A percentile compares a stretch with the other conserved stretches of the same genome.
Conservation (phyloP, 2,329 filamentous ascomycete genomes). For the Cordyceps cicadae region DNA sequence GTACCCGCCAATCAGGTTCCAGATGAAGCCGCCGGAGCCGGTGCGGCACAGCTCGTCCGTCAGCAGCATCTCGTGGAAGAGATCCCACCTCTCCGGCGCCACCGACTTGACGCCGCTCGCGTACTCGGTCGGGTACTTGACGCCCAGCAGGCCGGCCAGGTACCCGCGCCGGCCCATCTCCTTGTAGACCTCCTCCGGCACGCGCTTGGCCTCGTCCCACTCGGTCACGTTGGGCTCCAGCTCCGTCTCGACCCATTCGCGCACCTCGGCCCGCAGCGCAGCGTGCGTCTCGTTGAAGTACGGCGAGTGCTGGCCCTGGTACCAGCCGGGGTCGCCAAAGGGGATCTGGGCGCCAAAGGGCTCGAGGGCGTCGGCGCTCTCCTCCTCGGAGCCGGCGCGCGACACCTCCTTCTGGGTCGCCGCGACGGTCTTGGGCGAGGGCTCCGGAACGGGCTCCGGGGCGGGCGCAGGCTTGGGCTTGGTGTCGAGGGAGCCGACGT, state of each 20-base stretch:
- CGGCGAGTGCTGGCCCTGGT: constrained; percentile 89
- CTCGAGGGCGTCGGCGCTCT: constrained; percentile 67
- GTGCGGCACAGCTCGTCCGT: constrained; percentile 89
- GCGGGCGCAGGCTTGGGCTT: constrained; percentile 63
- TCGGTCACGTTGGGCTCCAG: constrained; percentile 89
- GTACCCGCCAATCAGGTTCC: constrained; percentile 95
- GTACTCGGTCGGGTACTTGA: constrained; percentile 71
- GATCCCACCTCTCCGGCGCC: constrained; percentile 82
- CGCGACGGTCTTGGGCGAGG: constrained; percentile 29
- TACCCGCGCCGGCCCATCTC: constrained; percentile 91
- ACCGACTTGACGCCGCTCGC: constrained; percentile 67
- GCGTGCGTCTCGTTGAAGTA: constrained; percentile 95
- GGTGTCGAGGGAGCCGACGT: constrained; percentile 79
- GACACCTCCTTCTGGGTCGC: constrained; percentile 34
- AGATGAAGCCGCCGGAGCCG: constrained; percentile 87
- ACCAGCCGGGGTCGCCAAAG: constrained; percentile 89
- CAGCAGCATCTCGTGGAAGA: constrained; percentile 94
- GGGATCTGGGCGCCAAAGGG: constrained; percentile 80
- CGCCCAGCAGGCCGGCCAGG: constrained; percentile 81
- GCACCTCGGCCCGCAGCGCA: constrained; percentile 80
- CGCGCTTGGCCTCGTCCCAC: constrained; percentile 92
- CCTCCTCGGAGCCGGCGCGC: constrained; percentile 24
- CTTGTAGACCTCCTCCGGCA: constrained; percentile 86
- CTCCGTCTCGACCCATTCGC: constrained; percentile 82
- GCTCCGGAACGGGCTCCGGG: constrained; percentile 36